Conservation (phyloP, 352 stramenopile species). For the Phytophthora citrophthora region DNA sequence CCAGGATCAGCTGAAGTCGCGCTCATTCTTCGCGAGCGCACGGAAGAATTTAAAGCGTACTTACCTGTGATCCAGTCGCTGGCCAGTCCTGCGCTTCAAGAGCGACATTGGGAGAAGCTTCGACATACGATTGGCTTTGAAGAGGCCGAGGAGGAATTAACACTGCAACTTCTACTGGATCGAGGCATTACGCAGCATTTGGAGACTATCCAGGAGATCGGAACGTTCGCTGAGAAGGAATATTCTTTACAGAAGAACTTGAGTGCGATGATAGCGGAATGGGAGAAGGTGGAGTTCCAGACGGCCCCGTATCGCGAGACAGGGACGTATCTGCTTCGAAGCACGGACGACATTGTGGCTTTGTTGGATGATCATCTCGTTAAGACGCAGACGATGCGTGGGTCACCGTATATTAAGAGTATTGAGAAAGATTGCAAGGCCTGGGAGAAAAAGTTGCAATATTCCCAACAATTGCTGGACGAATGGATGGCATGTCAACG, state of each 20-base stretch:
- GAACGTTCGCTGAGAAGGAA: constrained; percentile 95
- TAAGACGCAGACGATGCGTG: constrained; percentile 96
- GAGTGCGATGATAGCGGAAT: constrained; percentile 95
- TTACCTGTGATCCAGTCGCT: constrained; percentile 93
- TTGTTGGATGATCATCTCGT: constrained; percentile 95
- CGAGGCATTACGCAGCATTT: constrained; percentile 88
- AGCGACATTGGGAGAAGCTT: constrained; percentile 92
- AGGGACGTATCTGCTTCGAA: constrained; percentile 90
- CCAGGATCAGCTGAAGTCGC: constrained; percentile 90
- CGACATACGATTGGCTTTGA: constrained; percentile 91
- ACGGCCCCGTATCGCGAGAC: constrained; percentile 93
- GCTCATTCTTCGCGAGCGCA: constrained; percentile 88
- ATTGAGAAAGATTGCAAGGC: constrained; percentile 93
- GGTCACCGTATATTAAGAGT: constrained; percentile 94
- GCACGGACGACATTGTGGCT: constrained; percentile 91
- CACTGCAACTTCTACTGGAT: constrained; percentile 79
- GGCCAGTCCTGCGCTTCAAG: constrained; percentile 91
- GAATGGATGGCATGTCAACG: constrained; percentile 95
- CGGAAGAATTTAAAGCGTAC: constrained; percentile 92
- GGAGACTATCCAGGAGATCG: constrained; percentile 90
- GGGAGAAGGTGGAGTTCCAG: constrained; percentile 94
- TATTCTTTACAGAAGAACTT: constrained; percentile 94
- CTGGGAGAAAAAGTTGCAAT: constrained; percentile 92
- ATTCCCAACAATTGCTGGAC: constrained; percentile 92
- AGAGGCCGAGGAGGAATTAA: constrained; percentile 87